Conservation (phyloP, 148 eudicot genomes). For the Rhododendron simsii region DNA sequence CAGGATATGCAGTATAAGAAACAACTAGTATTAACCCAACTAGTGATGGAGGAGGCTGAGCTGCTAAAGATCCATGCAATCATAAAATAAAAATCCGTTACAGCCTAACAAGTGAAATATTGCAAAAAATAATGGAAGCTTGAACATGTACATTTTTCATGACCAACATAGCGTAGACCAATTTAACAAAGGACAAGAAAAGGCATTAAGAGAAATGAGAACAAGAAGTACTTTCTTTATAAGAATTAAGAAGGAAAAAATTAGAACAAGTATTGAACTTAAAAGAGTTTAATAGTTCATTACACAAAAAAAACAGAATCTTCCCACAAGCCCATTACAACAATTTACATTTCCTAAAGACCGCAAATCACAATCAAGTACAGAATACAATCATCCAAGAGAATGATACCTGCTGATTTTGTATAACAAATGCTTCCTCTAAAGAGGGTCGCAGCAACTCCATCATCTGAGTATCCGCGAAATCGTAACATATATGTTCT, state of each 20-base stretch:
- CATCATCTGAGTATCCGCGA: conserved; percentile 95
- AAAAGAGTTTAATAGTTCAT: background rate
- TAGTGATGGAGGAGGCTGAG: background rate
- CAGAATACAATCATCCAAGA: background rate
- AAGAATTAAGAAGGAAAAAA: background rate
- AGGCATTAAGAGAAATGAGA: background rate
- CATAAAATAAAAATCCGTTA: background rate
- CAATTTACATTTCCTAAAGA: background rate
- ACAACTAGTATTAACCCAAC: background rate
- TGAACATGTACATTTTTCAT: background rate
- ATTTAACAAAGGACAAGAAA: no score
- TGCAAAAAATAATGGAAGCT: background rate
- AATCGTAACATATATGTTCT: conserved; percentile 96
- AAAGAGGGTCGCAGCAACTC: conserved; percentile 93
- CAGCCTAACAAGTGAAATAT: background rate
- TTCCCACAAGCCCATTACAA: background rate
- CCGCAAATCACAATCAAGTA: background rate
- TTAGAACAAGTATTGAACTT: background rate
- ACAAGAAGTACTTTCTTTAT: background rate
- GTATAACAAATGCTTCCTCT: conserved; percentile 99
- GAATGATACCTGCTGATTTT: conserved; percentile 66
- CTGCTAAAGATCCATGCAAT: background rate
- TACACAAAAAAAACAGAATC: background rate
- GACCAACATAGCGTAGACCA: background rate
- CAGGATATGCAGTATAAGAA: background rate